Evolutionary conservation across 75 land plant genomes (phyloP).

Genomic region (Larix kaempferi): DNA sequence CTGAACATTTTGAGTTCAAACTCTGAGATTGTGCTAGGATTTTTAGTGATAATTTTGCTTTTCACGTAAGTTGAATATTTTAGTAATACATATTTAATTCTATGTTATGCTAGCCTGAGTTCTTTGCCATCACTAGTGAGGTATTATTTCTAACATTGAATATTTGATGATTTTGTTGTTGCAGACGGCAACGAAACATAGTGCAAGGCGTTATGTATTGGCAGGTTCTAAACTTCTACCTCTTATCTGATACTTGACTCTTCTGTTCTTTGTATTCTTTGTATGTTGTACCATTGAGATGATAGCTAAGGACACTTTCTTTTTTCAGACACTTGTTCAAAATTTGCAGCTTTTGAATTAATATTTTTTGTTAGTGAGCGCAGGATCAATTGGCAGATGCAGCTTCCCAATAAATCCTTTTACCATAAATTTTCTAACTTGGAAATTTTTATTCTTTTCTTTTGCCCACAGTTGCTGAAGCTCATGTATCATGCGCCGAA

Average conservation of each 20-base stretch:
- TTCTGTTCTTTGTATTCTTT: neutral
- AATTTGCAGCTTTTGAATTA: neutral
- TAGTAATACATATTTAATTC: neutral
- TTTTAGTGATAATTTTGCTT: conserved; percentile 64
- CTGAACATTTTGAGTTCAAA: conserved; percentile 70
- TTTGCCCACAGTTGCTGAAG: conserved; percentile 66
- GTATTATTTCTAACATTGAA: neutral
- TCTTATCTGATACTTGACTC: neutral
- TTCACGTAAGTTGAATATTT: conserved; percentile 58
- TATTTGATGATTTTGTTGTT: conserved; percentile 8
- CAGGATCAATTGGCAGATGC: neutral
- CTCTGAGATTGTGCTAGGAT: conserved; percentile 81
- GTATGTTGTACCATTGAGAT: neutral
- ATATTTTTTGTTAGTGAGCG: neutral
- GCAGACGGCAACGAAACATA: conserved; percentile 88
- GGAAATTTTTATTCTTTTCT: neutral
- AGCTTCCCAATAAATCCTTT: neutral
- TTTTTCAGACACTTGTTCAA: neutral
- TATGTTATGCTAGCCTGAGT: conserved; percentile 3
- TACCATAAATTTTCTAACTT: neutral
- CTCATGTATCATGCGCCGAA: conserved; percentile 86
- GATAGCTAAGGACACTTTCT: neutral
- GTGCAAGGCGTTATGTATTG: conserved; percentile 86
- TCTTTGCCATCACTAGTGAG: neutral
- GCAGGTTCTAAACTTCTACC: conserved; percentile 48